phyloP scores from a whole-genome alignment of 345 rosid genomes.

The Camelina sativa region DNA sequence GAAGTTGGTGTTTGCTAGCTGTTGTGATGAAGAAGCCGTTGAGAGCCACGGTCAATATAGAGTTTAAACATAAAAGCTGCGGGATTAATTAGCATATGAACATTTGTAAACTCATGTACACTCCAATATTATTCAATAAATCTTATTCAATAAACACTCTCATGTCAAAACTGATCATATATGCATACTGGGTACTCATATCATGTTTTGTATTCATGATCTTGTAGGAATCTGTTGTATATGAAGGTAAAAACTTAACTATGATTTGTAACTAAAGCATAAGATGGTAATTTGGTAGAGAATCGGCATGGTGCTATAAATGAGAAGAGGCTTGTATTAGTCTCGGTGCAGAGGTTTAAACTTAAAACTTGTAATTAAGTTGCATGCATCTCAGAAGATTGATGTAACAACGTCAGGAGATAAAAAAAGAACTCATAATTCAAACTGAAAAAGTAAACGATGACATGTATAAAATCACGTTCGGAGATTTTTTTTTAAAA shows the following conservation, averaged over 20 bases:
- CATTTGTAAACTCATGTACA: not conserved
- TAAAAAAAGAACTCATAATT: too few relatives aligned
- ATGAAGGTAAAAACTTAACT: not conserved
- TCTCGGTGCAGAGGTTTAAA: too few relatives aligned
- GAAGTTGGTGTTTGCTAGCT: slow-evolving; percentile 75
- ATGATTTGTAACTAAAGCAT: not conserved
- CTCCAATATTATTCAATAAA: not conserved
- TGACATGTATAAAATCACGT: too few relatives aligned
- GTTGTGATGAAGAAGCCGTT: slow-evolving; percentile 79
- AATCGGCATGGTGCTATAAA: too few relatives aligned
- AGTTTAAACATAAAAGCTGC: slow-evolving; percentile 34
- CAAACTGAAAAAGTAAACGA: too few relatives aligned
- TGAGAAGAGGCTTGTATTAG: too few relatives aligned
- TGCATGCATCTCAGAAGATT: too few relatives aligned
- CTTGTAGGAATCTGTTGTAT: not conserved
- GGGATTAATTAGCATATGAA: not conserved
- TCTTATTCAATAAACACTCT: not conserved
- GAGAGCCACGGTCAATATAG: slow-evolving; percentile 63
- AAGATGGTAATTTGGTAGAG: not conserved
- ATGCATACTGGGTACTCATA: not conserved
- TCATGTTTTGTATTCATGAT: not conserved
- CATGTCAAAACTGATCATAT: not conserved
- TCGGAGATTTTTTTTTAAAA: too few relatives aligned
- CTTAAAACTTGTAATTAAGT: too few relatives aligned
- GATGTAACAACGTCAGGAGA: too few relatives aligned